These are phyloP conservation scores for Fusarium palustre DNA, from an alignment of 2,329 filamentous ascomycete genomes.

Conservation along the genomic window DNA sequence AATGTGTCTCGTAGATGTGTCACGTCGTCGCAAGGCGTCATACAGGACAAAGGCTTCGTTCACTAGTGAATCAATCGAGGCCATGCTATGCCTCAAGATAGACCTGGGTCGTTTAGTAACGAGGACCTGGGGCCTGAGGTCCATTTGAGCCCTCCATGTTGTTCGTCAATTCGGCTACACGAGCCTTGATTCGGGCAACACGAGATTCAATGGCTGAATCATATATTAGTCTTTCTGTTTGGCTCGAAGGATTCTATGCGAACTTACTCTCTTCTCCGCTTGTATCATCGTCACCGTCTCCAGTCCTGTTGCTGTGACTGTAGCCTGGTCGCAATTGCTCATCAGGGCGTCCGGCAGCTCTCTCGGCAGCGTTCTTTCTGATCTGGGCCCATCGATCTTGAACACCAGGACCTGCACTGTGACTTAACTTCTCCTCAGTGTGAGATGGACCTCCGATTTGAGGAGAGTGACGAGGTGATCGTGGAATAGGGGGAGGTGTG, in stretches of 20 bases:
- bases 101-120: constrained; percentile 30
- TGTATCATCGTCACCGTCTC: constrained; percentile 84
- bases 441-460: constrained; percentile 44
- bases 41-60: constrained; percentile 28
- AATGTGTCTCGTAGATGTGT: constrained; percentile 41
- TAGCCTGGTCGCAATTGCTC: constrained; percentile 70
- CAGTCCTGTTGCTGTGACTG: constrained; percentile 67
- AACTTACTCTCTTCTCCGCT: constrained; percentile 93
- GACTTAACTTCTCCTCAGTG: constrained; percentile 52
- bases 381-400: constrained; percentile 96
- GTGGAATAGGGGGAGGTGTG: constrained; percentile 65
- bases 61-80: constrained; percentile 19
- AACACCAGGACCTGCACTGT: constrained; percentile 51
- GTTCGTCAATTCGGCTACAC: constrained; percentile 92
- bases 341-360: constrained; percentile 75
- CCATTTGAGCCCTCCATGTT: constrained; percentile 73
- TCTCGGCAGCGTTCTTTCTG: constrained; percentile 89
- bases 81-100: constrained; percentile 3
- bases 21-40: constrained; percentile 30
- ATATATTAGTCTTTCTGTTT: constrained; percentile 39
- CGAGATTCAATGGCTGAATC: constrained; percentile 89
- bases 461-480: constrained; percentile 51
- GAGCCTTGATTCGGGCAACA: constrained; percentile 96
- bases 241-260: background rate
- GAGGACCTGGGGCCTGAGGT: constrained; percentile 48